Conservation (phyloP, 139 green algal genomes). For the Diplosphaera chodatii region DNA sequence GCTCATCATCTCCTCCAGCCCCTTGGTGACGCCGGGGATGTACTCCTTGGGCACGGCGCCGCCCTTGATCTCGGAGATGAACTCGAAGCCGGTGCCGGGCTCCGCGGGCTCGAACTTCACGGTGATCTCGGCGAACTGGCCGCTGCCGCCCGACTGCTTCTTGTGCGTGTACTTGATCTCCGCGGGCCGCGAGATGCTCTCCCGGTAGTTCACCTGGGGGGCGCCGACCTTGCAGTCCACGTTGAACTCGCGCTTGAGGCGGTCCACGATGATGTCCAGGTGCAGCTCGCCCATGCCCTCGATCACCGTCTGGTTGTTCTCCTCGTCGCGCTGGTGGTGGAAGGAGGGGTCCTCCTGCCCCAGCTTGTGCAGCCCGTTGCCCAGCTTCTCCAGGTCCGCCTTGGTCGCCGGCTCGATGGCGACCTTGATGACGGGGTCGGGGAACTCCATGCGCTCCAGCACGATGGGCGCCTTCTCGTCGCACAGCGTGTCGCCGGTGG, state of each 20-base stretch:
- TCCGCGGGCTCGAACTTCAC: constrained; percentile 94
- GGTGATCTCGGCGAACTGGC: constrained; percentile 96
- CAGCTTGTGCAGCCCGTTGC: constrained; percentile 90
- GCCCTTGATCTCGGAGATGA: constrained; percentile 95
- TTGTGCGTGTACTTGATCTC: constrained; percentile 96
- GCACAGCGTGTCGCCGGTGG: constrained; percentile 95
- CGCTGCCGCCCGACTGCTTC: constrained; percentile 95
- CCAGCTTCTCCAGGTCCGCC: constrained; percentile 95
- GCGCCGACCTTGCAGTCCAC: constrained; percentile 87
- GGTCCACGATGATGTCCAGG: constrained; percentile 98
- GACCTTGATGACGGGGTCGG: constrained; percentile 98
- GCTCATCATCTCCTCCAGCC: constrained; percentile 51
- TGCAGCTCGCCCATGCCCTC: constrained; percentile 99
- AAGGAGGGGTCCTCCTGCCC: constrained; percentile 97
- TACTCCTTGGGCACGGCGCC: constrained; percentile 97
- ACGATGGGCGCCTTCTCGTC: constrained; percentile 86
- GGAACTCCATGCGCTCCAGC: constrained; percentile 99
- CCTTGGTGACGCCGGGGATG: constrained; percentile 92
- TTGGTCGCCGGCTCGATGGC: constrained; percentile 98
- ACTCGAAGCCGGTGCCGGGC: constrained; percentile 90
- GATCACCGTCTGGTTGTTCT: constrained; percentile 91
- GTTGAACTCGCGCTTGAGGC: constrained; percentile 96
- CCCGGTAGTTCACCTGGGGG: constrained; percentile 97
- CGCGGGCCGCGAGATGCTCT: constrained; percentile 76
- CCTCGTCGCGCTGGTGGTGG: constrained; percentile 87